Conservation (phyloP, 371 early-diverging fungal species). For the Coemansia sp. region DNA sequence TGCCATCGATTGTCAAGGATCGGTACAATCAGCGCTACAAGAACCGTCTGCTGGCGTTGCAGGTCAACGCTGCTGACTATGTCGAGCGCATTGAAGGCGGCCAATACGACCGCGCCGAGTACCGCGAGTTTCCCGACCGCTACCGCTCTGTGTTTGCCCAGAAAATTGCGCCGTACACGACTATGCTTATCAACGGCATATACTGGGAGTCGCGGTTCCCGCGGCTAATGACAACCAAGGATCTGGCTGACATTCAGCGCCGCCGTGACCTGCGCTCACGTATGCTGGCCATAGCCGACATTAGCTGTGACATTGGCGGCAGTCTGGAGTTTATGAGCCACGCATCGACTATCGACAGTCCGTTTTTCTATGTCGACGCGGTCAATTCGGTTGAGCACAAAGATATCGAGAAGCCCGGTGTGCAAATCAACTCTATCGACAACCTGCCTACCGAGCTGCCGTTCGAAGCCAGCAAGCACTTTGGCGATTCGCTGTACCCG, state of each 20-base stretch:
- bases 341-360: slow-evolving; percentile 84
- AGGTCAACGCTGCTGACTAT: slow-evolving; percentile 79
- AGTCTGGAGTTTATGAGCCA: slow-evolving; percentile 91
- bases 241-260: slow-evolving; percentile 67
- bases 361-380: slow-evolving; percentile 92
- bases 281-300: slow-evolving; percentile 87
- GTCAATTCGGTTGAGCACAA: slow-evolving; percentile 67
- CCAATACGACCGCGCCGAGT: slow-evolving; percentile 63
- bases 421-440: slow-evolving; percentile 95
- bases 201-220: slow-evolving; percentile 92
- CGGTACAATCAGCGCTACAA: slow-evolving; percentile 44
- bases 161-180: slow-evolving; percentile 86
- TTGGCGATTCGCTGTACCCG: slow-evolving; percentile 82
- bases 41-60: slow-evolving; percentile 65
- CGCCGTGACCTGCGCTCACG: slow-evolving; percentile 62
- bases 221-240: slow-evolving; percentile 82
- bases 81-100: slow-evolving; percentile 69
- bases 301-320: slow-evolving; percentile 92
- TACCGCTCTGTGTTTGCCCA: slow-evolving; percentile 84
- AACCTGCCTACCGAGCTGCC: slow-evolving; percentile 96
- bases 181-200: slow-evolving; percentile 89
- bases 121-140: slow-evolving; percentile 73
- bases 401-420: slow-evolving; percentile 75
- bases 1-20: slow-evolving; percentile 66
- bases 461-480: slow-evolving; percentile 88